A percentile compares a stretch with the other conserved stretches of the same genome.
Evolutionary conservation across 2,329 filamentous ascomycete species (phyloP).

Genomic region (Fusarium chaquense): DNA sequence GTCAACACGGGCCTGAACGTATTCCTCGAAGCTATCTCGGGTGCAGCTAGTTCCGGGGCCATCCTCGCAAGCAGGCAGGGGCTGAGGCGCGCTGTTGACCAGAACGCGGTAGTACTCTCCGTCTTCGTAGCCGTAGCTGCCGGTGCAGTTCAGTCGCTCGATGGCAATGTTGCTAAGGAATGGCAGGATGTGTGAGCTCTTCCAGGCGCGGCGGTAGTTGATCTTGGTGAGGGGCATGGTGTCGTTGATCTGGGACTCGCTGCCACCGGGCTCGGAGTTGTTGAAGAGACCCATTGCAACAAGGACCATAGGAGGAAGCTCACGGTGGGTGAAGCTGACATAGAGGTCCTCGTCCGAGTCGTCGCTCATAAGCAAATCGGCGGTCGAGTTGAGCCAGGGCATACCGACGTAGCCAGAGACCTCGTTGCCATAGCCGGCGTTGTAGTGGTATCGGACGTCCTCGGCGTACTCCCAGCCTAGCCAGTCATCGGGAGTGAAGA

Average conservation of each 20-base stretch:
- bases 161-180: conserved; percentile 76
- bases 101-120: conserved; percentile 44
- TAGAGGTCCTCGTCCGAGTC: conserved; percentile 67
- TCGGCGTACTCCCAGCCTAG: conserved; percentile 75
- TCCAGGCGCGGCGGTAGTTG: conserved; percentile 74
- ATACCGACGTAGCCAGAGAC: conserved; percentile 70
- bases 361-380: conserved; percentile 59
- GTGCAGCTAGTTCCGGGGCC: conserved; percentile 42
- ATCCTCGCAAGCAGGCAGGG: conserved; percentile 32
- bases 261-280: conserved; percentile 67
- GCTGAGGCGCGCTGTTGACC: conserved; percentile 43
- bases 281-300: conserved; percentile 78
- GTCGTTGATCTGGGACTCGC: conserved; percentile 64
- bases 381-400: conserved; percentile 75
- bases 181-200: conserved; percentile 71
- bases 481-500: conserved; percentile 73
- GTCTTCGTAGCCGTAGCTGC: conserved; percentile 62
- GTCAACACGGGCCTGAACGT: conserved; percentile 31
- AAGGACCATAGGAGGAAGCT: conserved; percentile 74
- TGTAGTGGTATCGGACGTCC: conserved; percentile 74
- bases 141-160: conserved; percentile 70
- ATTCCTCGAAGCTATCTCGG: conserved; percentile 34
- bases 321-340: conserved; percentile 76
- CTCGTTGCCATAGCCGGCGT: conserved; percentile 72
- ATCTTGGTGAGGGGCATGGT: conserved; percentile 74